phyloP scores from a whole-genome alignment of 345 rosid species.

The Citrus australasica region DNA sequence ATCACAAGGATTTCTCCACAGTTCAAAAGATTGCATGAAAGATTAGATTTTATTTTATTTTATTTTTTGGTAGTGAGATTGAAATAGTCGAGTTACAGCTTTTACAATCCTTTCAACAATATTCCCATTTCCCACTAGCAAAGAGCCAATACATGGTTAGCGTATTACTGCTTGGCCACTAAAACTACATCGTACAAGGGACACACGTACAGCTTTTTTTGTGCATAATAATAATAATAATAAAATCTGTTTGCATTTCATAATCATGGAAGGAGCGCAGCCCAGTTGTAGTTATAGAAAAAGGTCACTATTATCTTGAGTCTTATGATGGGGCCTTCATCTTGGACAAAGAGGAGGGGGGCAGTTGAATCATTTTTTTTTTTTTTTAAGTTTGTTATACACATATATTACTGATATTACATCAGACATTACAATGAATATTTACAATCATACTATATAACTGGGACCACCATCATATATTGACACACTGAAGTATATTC shows the following conservation, averaged over 20 bases:
- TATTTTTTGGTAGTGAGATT: no score
- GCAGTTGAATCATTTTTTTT: not conserved
- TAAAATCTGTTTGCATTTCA: no score
- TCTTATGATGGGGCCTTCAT: not conserved
- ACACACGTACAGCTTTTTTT: not conserved
- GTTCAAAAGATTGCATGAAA: conserved; percentile 12
- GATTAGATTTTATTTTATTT: not conserved
- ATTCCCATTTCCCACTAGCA: not conserved
- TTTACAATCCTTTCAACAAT: not conserved
- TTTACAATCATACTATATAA: no score
- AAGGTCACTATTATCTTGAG: not conserved
- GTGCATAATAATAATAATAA: not conserved
- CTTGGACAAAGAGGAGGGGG: not conserved
- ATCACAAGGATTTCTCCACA: not conserved
- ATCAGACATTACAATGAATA: no score
- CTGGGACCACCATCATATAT: no score
- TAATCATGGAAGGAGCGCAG: not conserved
- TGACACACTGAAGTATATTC: no score
- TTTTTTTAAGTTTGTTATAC: no score
- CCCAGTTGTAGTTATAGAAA: not conserved
- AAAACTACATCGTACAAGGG: not conserved
- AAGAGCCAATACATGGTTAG: no score
- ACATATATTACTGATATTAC: no score
- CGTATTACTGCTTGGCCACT: no score
- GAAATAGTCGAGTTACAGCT: no score